Evolutionary conservation across 768 basidiomycete species (phyloP), one percentile per base, ranked within the genome.

Genomic region (Phlegmacium glaucopus): DNA sequence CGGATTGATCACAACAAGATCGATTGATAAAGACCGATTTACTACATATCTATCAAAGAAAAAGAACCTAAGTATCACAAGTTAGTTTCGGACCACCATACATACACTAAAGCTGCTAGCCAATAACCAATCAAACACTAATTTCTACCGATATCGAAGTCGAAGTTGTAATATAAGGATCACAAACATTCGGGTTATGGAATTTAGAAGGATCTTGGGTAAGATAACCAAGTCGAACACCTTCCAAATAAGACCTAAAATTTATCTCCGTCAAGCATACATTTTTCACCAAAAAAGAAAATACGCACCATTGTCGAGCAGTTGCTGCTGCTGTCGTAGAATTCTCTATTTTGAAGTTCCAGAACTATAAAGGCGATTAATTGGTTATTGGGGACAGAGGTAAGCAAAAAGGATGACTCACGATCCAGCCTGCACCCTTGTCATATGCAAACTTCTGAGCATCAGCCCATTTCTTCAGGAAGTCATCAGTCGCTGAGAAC

Each of bases 301-400:
- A n/a, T n/a, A 62, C 72, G n/a, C 51, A 85, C 86, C 87, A 87
- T 66, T 87, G 77, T 11, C 83, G 68, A 22, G 76, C 74, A n/a
- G 73, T 62, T 51, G 72, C 71, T 6, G 78, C 81, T 4, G 79
- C 77, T 22, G 65, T 48, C 1, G 47, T 44, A 2, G 82, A 83
- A 32, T 64, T 75, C 62, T 89, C 87, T 6, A 82, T 71, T 56
- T 83, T 86, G 71, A 89, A 88, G 63, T 80, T 87, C 86, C 86
- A 89, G 54, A 71, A 72, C 70, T 72, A 42, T 13, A 34, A 26
- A 38, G 2, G 18, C 9, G 39, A 42, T 17, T 28, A 40, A 12
- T 39, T 26, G 15, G 36, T 35, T 13, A 39, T 13, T 17, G 34
- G 17, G 30, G 18, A 30, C 12, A 34, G 5, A n/a, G 12, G n/a